phyloP scores from a whole-genome alignment of 2,329 filamentous ascomycete genomes.

The Fusarium sp. region DNA sequence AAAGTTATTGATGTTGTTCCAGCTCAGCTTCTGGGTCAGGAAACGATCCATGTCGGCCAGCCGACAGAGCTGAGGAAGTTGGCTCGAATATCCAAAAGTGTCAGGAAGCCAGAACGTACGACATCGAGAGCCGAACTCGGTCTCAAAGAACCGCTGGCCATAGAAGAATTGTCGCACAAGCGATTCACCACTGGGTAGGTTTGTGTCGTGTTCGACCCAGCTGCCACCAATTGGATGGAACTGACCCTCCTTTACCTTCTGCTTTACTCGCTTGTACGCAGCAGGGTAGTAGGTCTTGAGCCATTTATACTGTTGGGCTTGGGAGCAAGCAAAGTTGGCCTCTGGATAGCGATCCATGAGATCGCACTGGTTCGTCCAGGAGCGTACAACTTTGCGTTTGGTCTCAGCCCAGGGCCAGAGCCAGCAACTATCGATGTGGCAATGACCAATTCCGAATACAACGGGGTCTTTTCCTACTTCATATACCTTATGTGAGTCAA shows the following conservation, averaged over 20 bases:
- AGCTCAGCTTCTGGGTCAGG: constrained; percentile 98
- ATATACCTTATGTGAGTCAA: constrained; percentile 89
- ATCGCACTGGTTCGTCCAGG: constrained; percentile 97
- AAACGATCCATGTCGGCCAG: constrained; percentile 96
- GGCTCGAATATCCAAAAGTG: constrained; percentile 96
- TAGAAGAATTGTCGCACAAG: constrained; percentile 95
- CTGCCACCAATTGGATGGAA: constrained; percentile 97
- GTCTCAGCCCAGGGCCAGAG: constrained; percentile 99
- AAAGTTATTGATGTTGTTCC: constrained; percentile 99
- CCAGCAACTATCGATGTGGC: constrained; percentile 98
- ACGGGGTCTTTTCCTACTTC: constrained; percentile 78
- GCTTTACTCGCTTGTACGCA: constrained; percentile 89
- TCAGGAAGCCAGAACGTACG: constrained; percentile 98
- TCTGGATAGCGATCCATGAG: constrained; percentile 96
- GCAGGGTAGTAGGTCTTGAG: constrained; percentile 89
- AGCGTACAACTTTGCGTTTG: constrained; percentile 93
- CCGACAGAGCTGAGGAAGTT: constrained; percentile 92
- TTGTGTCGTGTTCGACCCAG: constrained; percentile 99
- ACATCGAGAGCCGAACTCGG: constrained; percentile 88
- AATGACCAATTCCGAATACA: constrained; percentile 92
- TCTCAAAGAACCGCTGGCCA: constrained; percentile 94
- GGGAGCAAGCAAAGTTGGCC: constrained; percentile 90
- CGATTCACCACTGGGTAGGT: constrained; percentile 95
- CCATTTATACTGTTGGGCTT: constrained; percentile 99
- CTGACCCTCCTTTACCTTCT: constrained; percentile 87